Base-by-base conservation (phyloP, 2,329 filamentous ascomycete genomes). In the Beauveria sp. region DNA sequence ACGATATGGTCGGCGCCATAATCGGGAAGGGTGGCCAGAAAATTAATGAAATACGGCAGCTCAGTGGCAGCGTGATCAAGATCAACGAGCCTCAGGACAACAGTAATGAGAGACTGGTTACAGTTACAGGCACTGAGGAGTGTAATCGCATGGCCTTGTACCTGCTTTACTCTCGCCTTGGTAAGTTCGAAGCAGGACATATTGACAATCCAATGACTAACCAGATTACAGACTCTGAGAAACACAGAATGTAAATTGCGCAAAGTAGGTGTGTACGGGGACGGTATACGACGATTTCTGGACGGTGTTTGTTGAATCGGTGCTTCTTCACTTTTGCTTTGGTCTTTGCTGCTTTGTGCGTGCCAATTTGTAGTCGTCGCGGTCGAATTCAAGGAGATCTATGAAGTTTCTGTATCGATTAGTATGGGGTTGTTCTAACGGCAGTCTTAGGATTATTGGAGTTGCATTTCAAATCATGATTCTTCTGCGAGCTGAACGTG, bases 81-180 rank as follows among this genome's bases (percentile, higher is more conserved):
- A 99, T 99, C 81, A 97, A 99, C 73, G 94, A 99, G 74, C 94
- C 94, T 1, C 94, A 97, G 74, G 94, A 97, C 75, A 97, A 96
- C 77, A 97, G 91, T 82, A 99, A 97, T 71, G 94, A 99, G 80
- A 88, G 94, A 64, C 80, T 99, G 63, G 94, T 99, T 62, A 99
- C 94, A 18, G 96, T 99, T 68, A 97, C 94, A 2, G 94, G 94
- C 66, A 97, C 94, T 6, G 92, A 96, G 69, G 94, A 99, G 77
- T 97, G 92, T 80, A 99, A 99, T 78, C 91, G 96, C 71, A 97
- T 99, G 92, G 94, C 94, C n/a, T 79, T 99, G 61, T 99, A 97
- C 78, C 97, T 99, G 92, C 85, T 99, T 60, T 99, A 99, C 77
- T 96, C 91, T 63, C 86, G 94, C 82, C 89, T 99, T 74, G 94